phyloP scores from a whole-genome alignment of 148 eudicot species.

The Silene conica region DNA sequence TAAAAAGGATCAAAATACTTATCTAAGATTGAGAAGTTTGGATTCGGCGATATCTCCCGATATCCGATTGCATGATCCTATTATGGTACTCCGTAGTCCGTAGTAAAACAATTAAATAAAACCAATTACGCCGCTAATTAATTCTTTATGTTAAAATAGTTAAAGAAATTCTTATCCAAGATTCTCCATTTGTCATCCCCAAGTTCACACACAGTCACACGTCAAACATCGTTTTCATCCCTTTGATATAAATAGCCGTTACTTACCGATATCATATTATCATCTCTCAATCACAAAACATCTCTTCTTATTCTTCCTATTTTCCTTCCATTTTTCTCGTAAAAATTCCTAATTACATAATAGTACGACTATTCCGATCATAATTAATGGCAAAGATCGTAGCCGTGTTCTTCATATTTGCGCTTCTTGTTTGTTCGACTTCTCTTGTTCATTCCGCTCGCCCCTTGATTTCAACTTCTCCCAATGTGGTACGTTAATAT shows the following conservation, averaged over 20 bases:
- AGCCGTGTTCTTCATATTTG: background rate
- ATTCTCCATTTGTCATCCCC: background rate
- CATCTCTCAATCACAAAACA: background rate
- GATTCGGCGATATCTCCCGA: background rate
- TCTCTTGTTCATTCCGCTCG: conserved; percentile 18
- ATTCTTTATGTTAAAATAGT: background rate
- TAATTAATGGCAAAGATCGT: conserved; percentile 16
- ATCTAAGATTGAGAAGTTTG: background rate
- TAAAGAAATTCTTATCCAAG: conserved; percentile 3
- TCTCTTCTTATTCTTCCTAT: background rate
- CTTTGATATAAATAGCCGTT: conserved; percentile 15
- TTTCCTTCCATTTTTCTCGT: background rate
- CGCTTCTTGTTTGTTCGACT: conserved; percentile 18
- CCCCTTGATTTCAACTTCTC: conserved; percentile 4
- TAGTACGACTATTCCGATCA: no score
- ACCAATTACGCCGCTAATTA: conserved; percentile 9
- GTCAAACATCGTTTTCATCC: conserved; percentile 7
- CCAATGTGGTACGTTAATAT: conserved; percentile 12
- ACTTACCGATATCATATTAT: background rate
- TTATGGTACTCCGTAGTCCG: no score
- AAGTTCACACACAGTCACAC: conserved; percentile 15
- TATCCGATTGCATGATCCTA: no score
- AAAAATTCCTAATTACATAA: background rate
- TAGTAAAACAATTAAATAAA: background rate
- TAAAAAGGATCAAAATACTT: background rate